Conservation (phyloP, 2,329 filamentous ascomycete genomes). For the Sclerotinia subarctica region DNA sequence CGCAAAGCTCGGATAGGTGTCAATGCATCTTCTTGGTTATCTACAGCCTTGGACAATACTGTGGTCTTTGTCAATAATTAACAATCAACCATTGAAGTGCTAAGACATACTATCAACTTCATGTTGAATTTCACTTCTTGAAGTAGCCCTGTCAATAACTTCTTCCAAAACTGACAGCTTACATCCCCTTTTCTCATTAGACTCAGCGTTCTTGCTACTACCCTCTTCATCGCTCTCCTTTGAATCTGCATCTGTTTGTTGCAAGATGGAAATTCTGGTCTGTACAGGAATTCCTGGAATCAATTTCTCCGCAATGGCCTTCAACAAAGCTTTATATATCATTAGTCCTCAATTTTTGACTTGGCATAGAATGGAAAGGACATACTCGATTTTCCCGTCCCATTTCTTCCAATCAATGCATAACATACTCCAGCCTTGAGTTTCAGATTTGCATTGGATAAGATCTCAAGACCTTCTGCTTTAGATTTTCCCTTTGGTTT, state of each 20-base stretch:
- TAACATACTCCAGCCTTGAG: conserved; percentile 73
- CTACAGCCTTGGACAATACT: conserved; percentile 59
- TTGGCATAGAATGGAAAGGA: neutral
- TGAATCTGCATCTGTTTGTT: conserved; percentile 53
- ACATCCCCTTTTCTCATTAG: conserved; percentile 29
- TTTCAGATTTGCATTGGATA: conserved; percentile 65
- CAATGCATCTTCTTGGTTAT: conserved; percentile 51
- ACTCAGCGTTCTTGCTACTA: conserved; percentile 10
- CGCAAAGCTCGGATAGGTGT: conserved; percentile 60
- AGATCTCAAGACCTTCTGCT: conserved; percentile 59
- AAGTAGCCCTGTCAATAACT: conserved; percentile 60
- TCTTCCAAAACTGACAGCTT: conserved; percentile 59
- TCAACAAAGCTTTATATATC: conserved; percentile 56
- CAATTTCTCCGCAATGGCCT: conserved; percentile 72
- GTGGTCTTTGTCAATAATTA: neutral
- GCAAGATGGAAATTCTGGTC: conserved; percentile 63
- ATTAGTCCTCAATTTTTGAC: conserved; percentile 14
- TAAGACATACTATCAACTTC: conserved; percentile 55
- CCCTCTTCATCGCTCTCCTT: conserved; percentile 36
- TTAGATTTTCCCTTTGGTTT: conserved; percentile 52
- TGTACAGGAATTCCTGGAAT: conserved; percentile 71
- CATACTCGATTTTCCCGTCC: conserved; percentile 77
- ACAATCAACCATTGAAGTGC: neutral
- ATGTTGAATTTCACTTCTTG: conserved; percentile 54
- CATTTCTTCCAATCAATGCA: conserved; percentile 76